A percentile compares a stretch with the other conserved stretches of the same genome.
These are phyloP conservation scores for Pseudocercospora pini-densiflorae DNA, from an alignment of 2,329 filamentous ascomycete species.

Conservation along the genomic window DNA sequence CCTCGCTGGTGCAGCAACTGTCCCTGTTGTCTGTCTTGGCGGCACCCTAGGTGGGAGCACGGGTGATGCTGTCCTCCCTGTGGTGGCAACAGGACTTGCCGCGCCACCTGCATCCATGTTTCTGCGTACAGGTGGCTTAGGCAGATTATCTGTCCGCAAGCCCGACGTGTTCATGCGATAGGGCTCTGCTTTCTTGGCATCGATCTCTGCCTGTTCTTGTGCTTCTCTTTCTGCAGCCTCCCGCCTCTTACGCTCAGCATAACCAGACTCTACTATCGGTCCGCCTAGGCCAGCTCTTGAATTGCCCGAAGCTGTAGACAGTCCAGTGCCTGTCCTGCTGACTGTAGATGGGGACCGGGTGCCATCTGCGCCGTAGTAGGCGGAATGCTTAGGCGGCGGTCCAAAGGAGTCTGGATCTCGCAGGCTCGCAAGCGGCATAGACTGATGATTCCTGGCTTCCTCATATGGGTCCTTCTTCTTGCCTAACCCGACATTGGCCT, in stretches of 20 bases:
- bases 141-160: conserved; percentile 69
- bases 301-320: conserved; percentile 28
- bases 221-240: conserved; percentile 40
- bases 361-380: conserved; percentile 49
- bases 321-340: conserved; percentile 42
- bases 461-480: conserved; percentile 46
- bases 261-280: conserved; percentile 43
- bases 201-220: conserved; percentile 42
- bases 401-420: conserved; percentile 75
- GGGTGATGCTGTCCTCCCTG: conserved; percentile 23
- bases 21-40: conserved; percentile 31
- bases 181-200: conserved; percentile 60
- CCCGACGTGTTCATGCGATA: conserved; percentile 74
- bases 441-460: conserved; percentile 56
- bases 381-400: conserved; percentile 73
- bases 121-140: conserved; percentile 68
- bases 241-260: conserved; percentile 25
- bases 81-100: conserved; percentile 21
- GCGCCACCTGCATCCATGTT: conserved; percentile 24
- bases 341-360: conserved; percentile 26
- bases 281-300: conserved; percentile 48
- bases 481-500: conserved; percentile 51
- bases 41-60: conserved; percentile 33
- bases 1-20: conserved; percentile 11
- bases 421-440: conserved; percentile 69